Conservation (phyloP, 2,329 filamentous ascomycete genomes). For the Massarina eburnea region DNA sequence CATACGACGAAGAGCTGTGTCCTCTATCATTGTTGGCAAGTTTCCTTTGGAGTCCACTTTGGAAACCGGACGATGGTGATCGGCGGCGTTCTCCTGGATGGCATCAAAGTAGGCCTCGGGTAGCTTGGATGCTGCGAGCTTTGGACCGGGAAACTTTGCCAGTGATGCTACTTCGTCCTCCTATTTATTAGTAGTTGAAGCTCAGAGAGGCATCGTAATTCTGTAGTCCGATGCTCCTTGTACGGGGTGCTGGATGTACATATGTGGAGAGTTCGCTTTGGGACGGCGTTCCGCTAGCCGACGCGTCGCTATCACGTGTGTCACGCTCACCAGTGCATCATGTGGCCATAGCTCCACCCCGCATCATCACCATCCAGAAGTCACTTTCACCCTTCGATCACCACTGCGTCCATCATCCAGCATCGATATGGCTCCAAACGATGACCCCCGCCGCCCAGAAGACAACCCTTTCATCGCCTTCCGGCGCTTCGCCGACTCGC, state of each 20-base stretch:
- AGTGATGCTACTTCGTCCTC: too few species aligned
- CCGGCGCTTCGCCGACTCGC: constrained; percentile 62
- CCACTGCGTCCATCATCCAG: constrained; percentile 8
- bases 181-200: too few species aligned
- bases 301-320: background rate
- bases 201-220: too few species aligned
- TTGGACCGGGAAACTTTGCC: constrained; percentile 20
- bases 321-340: background rate
- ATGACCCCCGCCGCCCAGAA: constrained; percentile 22
- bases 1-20: too few species aligned
- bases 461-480: constrained; percentile 62
- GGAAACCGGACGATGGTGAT: too few species aligned
- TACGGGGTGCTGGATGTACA: too few species aligned
- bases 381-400: constrained; percentile 4
- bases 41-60: too few species aligned
- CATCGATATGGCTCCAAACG: constrained; percentile 27
- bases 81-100: too few species aligned
- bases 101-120: constrained; percentile 29
- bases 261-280: too few species aligned
- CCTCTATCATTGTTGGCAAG: too few species aligned
- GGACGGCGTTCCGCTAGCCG: constrained; percentile 5
- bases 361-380: constrained; percentile 6
- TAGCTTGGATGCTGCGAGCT: constrained; percentile 20
- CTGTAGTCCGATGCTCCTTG: too few species aligned
- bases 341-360: constrained; percentile 8